A percentile compares a stretch with the other conserved stretches of the same genome.
Evolutionary conservation across 208 protist species (phyloP).

Genomic region (Trypanosoma boissoni): DNA sequence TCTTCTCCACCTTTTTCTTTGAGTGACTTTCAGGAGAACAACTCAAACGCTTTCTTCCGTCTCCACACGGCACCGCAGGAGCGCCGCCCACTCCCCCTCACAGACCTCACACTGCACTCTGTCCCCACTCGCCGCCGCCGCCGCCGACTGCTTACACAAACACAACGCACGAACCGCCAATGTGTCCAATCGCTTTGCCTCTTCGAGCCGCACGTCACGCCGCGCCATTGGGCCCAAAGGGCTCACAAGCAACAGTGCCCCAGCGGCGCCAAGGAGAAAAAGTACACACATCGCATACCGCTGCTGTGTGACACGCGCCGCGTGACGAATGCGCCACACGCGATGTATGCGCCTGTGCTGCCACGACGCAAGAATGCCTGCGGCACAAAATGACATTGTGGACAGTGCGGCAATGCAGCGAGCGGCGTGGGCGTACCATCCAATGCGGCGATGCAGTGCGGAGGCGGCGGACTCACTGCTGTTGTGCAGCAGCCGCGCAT

Average conservation of each 20-base stretch:
- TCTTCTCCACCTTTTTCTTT: no score
- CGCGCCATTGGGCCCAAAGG: conserved; percentile 31
- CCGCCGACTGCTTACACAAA: conserved; percentile 24
- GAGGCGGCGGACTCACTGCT: conserved; percentile 30
- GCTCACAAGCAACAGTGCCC: conserved; percentile 39
- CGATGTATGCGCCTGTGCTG: conserved; percentile 41
- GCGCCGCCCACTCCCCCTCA: conserved; percentile 17
- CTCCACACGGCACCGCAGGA: conserved; percentile 14
- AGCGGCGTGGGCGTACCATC: conserved; percentile 20
- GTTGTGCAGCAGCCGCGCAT: conserved; percentile 51
- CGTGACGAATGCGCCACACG: conserved; percentile 53
- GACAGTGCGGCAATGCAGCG: conserved; percentile 14
- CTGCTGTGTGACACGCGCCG: conserved; percentile 25
- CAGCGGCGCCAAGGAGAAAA: conserved; percentile 12
- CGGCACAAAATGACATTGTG: conserved; percentile 16
- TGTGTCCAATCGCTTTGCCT: conserved; percentile 36
- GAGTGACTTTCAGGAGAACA: no score
- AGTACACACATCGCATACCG: conserved; percentile 10
- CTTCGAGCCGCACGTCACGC: conserved; percentile 20
- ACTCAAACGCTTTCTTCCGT: conserved; percentile 22
- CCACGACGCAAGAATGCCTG: conserved; percentile 33
- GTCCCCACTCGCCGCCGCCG: conserved; percentile 1
- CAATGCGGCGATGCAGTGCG: conserved; percentile 13
- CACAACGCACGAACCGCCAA: conserved; percentile 35
- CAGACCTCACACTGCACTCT: conserved; percentile 5